These are phyloP conservation scores for Monilinia polystroma DNA, from an alignment of 2,329 filamentous ascomycete genomes.

Conservation along the genomic window DNA sequence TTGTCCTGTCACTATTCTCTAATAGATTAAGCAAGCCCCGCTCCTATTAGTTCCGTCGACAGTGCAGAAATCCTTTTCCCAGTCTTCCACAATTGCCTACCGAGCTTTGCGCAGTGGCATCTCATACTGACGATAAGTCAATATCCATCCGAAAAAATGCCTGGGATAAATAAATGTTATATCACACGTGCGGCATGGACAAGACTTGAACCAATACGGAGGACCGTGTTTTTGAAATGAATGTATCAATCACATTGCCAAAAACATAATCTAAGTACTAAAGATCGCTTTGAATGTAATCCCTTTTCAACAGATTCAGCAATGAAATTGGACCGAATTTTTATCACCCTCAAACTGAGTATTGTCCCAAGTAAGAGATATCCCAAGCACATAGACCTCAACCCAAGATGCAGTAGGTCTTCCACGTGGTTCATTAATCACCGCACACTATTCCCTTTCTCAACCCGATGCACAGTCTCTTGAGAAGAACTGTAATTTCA, in stretches of 20 bases:
- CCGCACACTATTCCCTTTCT: no score
- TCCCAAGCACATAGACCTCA: no score
- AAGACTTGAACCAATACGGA: background rate
- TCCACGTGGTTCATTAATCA: no score
- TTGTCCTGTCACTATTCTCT: background rate
- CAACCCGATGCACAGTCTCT: no score
- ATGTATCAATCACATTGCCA: background rate
- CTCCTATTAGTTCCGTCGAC: background rate
- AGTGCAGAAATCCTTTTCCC: background rate
- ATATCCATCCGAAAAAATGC: background rate
- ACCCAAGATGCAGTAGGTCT: no score
- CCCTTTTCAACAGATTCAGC: no score
- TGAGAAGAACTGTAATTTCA: no score
- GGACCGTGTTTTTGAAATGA: background rate
- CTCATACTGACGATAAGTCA: background rate
- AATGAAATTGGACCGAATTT: background rate
- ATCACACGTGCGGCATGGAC: background rate
- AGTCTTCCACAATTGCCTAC: no score
- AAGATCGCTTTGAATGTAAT: no score
- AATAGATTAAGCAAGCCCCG: background rate
- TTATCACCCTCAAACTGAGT: no score
- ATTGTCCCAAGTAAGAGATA: no score
- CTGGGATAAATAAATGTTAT: background rate
- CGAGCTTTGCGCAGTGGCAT: background rate
- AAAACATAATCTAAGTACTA: no score